Conservation (phyloP, 73 alveolate species). For the Vitrella brassicaformis region DNA sequence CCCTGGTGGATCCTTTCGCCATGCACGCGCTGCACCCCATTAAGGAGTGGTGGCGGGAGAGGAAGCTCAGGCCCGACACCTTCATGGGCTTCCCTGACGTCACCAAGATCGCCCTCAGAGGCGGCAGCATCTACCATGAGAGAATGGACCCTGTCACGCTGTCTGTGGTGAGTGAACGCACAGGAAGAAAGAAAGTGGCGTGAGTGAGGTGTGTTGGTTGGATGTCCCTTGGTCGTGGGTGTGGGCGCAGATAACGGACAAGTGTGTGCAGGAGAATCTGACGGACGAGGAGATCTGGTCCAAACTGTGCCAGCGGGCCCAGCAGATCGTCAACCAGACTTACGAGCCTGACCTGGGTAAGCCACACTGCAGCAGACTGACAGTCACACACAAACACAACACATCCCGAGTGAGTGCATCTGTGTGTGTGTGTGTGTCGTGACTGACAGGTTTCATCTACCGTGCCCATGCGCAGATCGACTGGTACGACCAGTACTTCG, state of each 20-base stretch:
- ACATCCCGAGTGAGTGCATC: no score
- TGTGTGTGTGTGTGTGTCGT: no score
- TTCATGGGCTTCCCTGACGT: not conserved
- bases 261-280: not conserved
- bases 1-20: not conserved
- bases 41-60: not conserved
- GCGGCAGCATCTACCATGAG: not conserved
- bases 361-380: no score
- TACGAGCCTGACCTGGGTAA: not conserved
- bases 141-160: not conserved
- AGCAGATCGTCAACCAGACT: not conserved
- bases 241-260: not conserved
- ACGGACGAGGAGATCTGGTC: not conserved
- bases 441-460: not conserved
- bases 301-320: not conserved
- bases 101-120: not conserved
- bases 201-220: no score
- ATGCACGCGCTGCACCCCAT: not conserved
- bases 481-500: not conserved
- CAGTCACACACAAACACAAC: no score
- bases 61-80: not conserved
- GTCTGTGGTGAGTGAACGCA: no score
- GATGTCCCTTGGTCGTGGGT: no score
- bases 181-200: no score
- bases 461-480: not conserved